Percentiles rank a stretch among this genome's conserved stretches.
phyloP scores from a whole-genome alignment of 257 asterid genomes.

The Marsdenia floribunda region DNA sequence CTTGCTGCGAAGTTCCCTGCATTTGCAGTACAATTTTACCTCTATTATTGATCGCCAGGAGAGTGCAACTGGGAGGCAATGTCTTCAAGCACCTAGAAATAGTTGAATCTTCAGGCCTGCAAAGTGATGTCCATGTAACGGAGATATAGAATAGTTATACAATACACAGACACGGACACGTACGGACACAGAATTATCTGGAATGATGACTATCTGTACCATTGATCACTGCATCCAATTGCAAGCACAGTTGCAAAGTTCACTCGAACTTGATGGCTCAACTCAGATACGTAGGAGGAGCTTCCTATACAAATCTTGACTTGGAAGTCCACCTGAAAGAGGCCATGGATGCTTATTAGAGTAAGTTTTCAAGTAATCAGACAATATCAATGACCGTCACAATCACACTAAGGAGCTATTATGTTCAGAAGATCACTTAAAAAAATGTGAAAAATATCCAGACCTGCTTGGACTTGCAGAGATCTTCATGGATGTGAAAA shows the following conservation, averaged over 20 bases:
- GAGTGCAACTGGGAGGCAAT: conserved; percentile 80
- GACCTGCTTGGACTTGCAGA: conserved; percentile 45
- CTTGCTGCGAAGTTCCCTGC: conserved; percentile 73
- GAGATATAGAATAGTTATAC: background rate
- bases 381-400: background rate
- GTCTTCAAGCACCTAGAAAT: conserved; percentile 41
- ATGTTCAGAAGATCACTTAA: background rate
- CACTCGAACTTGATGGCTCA: conserved; percentile 59
- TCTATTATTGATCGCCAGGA: conserved; percentile 51
- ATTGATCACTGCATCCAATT: conserved; percentile 28
- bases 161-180: background rate
- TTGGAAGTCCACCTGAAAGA: conserved; percentile 64
- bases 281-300: conserved; percentile 49
- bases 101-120: conserved; percentile 45
- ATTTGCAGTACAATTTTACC: conserved; percentile 53
- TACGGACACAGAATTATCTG: background rate
- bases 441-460: background rate
- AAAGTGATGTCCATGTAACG: conserved; percentile 2
- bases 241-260: conserved; percentile 47
- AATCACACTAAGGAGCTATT: background rate
- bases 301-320: conserved; percentile 57
- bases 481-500: conserved; percentile 42
- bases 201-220: conserved; percentile 19
- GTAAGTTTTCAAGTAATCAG: background rate
- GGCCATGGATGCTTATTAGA: background rate